Percentiles rank a stretch among this genome's conserved stretches.
These are phyloP conservation scores for Aspergillus fischeri DNA, from an alignment of 2,329 filamentous ascomycete species.

Conservation along the genomic window DNA sequence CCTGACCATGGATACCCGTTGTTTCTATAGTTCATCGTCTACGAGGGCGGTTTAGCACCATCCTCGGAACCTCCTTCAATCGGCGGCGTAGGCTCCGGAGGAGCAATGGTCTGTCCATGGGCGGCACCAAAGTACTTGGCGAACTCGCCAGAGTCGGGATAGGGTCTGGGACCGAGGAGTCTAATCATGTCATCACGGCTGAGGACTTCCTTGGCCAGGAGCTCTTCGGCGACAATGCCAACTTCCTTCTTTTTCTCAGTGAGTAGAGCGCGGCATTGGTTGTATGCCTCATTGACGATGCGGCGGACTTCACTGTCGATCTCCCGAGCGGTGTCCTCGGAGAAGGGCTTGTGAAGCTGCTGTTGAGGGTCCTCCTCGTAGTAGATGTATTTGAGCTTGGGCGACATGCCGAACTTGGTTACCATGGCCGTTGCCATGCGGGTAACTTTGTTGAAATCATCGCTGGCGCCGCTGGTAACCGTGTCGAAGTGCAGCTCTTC, in stretches of 20 bases:
- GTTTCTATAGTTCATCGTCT: not conserved
- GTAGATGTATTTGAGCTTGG: conserved; percentile 87
- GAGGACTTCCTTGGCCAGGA: conserved; percentile 87
- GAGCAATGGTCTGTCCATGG: conserved; percentile 50
- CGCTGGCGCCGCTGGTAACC: conserved; percentile 88
- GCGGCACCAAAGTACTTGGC: conserved; percentile 79
- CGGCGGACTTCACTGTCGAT: conserved; percentile 90
- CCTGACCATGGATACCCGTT: not conserved
- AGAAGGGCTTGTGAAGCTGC: conserved; percentile 89
- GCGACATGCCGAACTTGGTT: conserved; percentile 98
- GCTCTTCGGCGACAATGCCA: conserved; percentile 85
- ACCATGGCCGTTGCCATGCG: conserved; percentile 96
- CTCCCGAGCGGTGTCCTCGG: conserved; percentile 83
- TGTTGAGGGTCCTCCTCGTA: conserved; percentile 74
- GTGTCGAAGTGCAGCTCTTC: conserved; percentile 97
- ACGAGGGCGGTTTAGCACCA: conserved; percentile 9
- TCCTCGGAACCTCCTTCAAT: conserved; percentile 35
- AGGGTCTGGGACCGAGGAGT: conserved; percentile 78
- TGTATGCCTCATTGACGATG: conserved; percentile 89
- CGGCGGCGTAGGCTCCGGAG: conserved; percentile 41
- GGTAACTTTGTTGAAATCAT: conserved; percentile 98
- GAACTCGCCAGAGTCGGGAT: conserved; percentile 82
- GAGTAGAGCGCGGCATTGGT: conserved; percentile 80
- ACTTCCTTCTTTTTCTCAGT: conserved; percentile 83
- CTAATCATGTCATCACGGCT: conserved; percentile 88